Evolutionary conservation across 495 filamentous ascomycete species (phyloP), one percentile per base, ranked within the genome.

Genomic region (Hypoxylon intermedium): DNA sequence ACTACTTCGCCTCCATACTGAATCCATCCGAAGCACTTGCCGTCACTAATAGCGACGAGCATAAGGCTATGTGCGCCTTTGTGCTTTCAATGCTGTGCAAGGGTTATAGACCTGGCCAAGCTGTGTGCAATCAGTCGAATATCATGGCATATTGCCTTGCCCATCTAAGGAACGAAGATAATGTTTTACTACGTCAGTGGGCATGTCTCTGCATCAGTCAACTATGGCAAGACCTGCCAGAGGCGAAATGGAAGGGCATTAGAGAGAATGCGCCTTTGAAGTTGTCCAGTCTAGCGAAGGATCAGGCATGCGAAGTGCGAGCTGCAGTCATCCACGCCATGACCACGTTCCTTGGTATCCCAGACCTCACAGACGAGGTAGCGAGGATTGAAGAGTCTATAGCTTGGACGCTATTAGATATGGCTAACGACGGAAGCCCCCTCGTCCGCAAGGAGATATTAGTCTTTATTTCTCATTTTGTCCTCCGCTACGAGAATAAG

Each of bases 11-110:
- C 33, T 84, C 83, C 28, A 96, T 98, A 38, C 82, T 99, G 36
- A 91, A 90, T 61, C 91, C 92, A 1, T 81, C 82, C 9, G 89
- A 91, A 30, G 85, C 82, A n/a, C 86, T 97, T 21, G 89, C 91
- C 0, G 88, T 93, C 18, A 82, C 82, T 11, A 94, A 97, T 68
- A 85, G 86, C 40, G 89, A 89, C 57, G 93, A 97, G 72, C 95
- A 99, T 74, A 89, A 93, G 68, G 93, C 95, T 16, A 99, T 99
- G 94, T 98, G 93, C 68, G 94, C 94, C 3, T 99, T 99, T 67
- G 95, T 99, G 52, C 82, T 98, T 30, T 89, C 94, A 11, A 96
- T 97, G 79, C 91, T 99, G 57, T 99, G 94, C 82, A 93, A 93
- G 63, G 89, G 87, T 30, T 97, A 93, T 69, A 87, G 84, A 33